Evolutionary conservation across 2,329 filamentous ascomycete genomes (phyloP), one percentile per base, ranked within the genome.

Genomic region (Dactylellina cionopaga): DNA sequence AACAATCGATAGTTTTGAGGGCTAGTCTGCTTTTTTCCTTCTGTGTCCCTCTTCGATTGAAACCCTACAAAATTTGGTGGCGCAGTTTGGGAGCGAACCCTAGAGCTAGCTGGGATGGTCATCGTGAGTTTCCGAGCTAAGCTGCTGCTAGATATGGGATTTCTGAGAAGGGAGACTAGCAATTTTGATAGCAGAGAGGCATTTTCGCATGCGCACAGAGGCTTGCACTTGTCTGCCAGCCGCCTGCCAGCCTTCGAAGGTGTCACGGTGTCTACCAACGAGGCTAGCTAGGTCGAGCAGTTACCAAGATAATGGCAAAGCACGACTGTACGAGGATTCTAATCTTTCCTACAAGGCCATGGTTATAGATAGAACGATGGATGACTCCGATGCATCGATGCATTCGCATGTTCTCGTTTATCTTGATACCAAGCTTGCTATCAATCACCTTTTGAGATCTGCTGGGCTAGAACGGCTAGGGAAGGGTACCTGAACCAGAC

Each of bases 401-500:
- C n/a, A n/a, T 63, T 17, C 31, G 31, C 37, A 31, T 49, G 19
- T 47, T 29, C 37, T 70, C 56, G 65, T 70, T 70, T 62, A 70
- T 70, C 65, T 69, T 24, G 47, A 68, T 68, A 59, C 52, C 54
- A 46, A 69, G 49, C 24, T 55, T 43, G 13, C 35, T 71, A 58
- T 71, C 49, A 51, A 35, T 58, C 63, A n/a, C n/a, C n/a, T n/a
- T 59, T 52, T 71, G 17, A 62, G 47, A 63, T 63, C 51, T 44
- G 13, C 43, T 54, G 41, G 55, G 55, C 47, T 9, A 41, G 47
- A 31, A 62, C 47, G 51, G 43, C 52, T 49, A 25, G 39, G 52
- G 27, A 58, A 64, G 58, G n/a, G 66, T 64, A 71, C 66, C 66
- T 71, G 66, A 71, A 64, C 58, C 66, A 71, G 52, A 39, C 58